Base-by-base conservation (phyloP, 148 eudicot species). In the Camellia granthamiana region DNA sequence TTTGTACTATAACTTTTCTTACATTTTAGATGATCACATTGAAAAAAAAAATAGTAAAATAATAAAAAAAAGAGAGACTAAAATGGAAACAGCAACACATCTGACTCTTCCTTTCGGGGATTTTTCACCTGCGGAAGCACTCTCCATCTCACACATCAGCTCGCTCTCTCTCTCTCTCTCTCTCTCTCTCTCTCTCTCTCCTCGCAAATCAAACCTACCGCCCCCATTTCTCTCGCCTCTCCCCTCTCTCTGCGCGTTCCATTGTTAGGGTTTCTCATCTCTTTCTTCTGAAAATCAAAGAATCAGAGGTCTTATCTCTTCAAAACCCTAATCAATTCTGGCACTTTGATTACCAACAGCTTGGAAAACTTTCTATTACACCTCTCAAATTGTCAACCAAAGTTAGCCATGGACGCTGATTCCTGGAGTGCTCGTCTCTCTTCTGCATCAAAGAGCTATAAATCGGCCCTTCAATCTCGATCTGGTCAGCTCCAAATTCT, bases 391-490 rank as follows among this genome's bases (percentile, higher is more conserved):
- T 68, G 30, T 77, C 8, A 11, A 8, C 14, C 46, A 19, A 44
- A 56, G 21, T 81, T 61, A 49, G 38, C 46, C 11, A 95, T 95
- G 98, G 97, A 95, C 63, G 84, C 90, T 75, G 92, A 92, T 90
- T 93, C 95, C 6, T 95, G 97, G 99, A 87, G 81, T 82, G 87
- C 90, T 83, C 96, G 94, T 49, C 82, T 93, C 1, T 90, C 93
- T 81, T 86, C 90, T 38, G 88, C 93, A 15, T 88, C 99, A 41
- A 92, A 84, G 77, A 88, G 94, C 15, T 90, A 92, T 46, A 92
- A 92, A 81, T 86, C 92, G 2, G 88, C 92, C 59, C 88, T 90
- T 15, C 97, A 93, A 74, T 85, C 94, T 82, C 97, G 92, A 83
- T 91, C 93, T 76, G 98, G 97, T 91, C 13, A 79, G 71, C 66